phyloP scores from a whole-genome alignment of 2,329 filamentous ascomycete species.

The Cladosporium sp. region DNA sequence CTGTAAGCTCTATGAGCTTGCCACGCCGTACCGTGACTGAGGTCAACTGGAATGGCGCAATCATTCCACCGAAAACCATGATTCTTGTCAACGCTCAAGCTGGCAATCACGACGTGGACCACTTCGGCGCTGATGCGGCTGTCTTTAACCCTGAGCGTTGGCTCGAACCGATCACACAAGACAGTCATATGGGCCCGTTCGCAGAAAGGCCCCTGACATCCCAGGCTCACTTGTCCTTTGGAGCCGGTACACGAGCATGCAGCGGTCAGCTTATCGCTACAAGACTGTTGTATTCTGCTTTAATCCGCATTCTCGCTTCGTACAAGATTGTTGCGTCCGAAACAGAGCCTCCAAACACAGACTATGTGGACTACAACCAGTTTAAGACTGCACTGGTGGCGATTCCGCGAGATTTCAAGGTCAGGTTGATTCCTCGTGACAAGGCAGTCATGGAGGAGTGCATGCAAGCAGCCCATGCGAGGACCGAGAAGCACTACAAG shows the following conservation, averaged over 20 bases:
- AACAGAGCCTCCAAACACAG: slow-evolving; percentile 58
- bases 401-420: slow-evolving; percentile 61
- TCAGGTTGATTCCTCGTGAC: slow-evolving; percentile 58
- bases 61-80: slow-evolving; percentile 57
- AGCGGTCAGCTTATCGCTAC: slow-evolving; percentile 55
- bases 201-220: slow-evolving; percentile 30
- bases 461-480: slow-evolving; percentile 33
- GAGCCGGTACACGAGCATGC: slow-evolving; percentile 55
- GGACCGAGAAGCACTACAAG: slow-evolving; percentile 43
- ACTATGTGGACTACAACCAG: slow-evolving; percentile 64
- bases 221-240: slow-evolving; percentile 52
- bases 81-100: slow-evolving; percentile 59
- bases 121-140: slow-evolving; percentile 51
- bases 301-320: slow-evolving; percentile 52
- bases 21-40: slow-evolving; percentile 55
- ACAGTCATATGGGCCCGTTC: slow-evolving; percentile 22
- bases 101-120: slow-evolving; percentile 55
- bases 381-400: slow-evolving; percentile 62
- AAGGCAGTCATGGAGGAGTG: slow-evolving; percentile 43
- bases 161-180: slow-evolving; percentile 45
- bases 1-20: slow-evolving; percentile 56
- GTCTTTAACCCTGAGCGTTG: slow-evolving; percentile 55
- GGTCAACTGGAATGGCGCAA: slow-evolving; percentile 54
- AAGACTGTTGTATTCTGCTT: slow-evolving; percentile 53
- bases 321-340: slow-evolving; percentile 55